Conservation (phyloP, 768 basidiomycete species). For the Kwoniella newhampshirensis region DNA sequence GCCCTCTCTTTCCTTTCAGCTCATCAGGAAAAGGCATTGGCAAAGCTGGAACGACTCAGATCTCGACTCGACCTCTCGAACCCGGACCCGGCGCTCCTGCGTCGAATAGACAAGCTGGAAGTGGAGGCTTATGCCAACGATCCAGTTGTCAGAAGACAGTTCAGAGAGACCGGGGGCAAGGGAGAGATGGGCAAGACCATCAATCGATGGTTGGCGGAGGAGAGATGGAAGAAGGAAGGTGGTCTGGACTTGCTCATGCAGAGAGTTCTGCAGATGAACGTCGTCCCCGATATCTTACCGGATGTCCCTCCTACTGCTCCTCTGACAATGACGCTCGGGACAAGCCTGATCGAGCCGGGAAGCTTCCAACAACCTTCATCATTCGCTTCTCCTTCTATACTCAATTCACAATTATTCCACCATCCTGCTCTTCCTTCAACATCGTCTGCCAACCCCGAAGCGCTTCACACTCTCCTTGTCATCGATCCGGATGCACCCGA, state of each 20-base stretch:
- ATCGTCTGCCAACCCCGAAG: constrained; percentile 57
- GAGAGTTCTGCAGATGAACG: constrained; percentile 83
- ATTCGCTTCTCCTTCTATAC: constrained; percentile 68
- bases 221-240: constrained; percentile 81
- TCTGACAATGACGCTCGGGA: constrained; percentile 62
- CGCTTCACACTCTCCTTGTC: constrained; percentile 83
- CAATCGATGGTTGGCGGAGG: constrained; percentile 71
- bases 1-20: constrained; percentile 69
- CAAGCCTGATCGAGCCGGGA: constrained; percentile 31
- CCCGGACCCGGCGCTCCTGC: constrained; percentile 56
- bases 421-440: constrained; percentile 24
- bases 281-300: constrained; percentile 82
- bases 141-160: constrained; percentile 77
- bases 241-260: constrained; percentile 90
- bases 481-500: constrained; percentile 90
- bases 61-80: constrained; percentile 34
- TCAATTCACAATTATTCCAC: constrained; percentile 78
- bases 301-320: constrained; percentile 71
- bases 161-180: constrained; percentile 63
- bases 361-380: constrained; percentile 17
- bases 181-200: constrained; percentile 36
- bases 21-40: constrained; percentile 62
- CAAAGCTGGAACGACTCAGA: constrained; percentile 57
- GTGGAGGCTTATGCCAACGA: constrained; percentile 79
- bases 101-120: constrained; percentile 64